Evolutionary conservation across 23 red algal species (phyloP), one percentile per base, ranked within the genome.

Genomic region (Gracilaria vermiculophylla): DNA sequence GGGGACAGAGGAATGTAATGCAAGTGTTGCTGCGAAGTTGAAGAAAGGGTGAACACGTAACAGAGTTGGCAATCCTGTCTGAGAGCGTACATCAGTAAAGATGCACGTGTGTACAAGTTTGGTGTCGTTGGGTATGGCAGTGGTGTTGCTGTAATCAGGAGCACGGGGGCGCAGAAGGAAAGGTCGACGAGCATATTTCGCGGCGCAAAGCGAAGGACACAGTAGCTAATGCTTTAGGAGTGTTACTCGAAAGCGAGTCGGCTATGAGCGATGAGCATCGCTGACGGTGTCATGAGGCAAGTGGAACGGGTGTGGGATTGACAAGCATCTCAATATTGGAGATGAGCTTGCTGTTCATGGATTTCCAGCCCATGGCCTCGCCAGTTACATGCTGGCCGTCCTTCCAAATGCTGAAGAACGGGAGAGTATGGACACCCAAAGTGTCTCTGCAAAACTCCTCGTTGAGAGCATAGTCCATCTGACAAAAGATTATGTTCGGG

Each of bases 341-440:
- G 36, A 67, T 42, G 49, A 86, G 65, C 43, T 74, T 70, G 10
- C 45, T 70, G 50, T 67, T 70, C 62, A 86, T 64, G 61, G 61
- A 70, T 54, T 74, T 42, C 81, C 81, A 86, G 44, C 81, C 81
- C 43, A 86, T 86, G 15, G 81, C 44, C 62, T 86, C 81, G 21
- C 62, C 81, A 37, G 23, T 35, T 14, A 74, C 25, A 48, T 72
- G 58, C 62, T 70, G 39, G 19, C 66, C 81, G 47, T 74, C 64
- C 35, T 53, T 70, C 62, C 62, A 86, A 23, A 86, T 55, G 81
- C 17, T 42, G 48, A 86, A 86, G 31, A 86, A 86, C 7, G 81
- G 81, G 13, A 86, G 81, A 13, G 43, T 72, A 36, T 74, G 33
- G 0, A 72, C 81, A 19, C 81, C 81, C 11, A 86, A 35, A 28